Evolutionary conservation across 140 eudicot species (phyloP).

Genomic region (Stevia rebaudiana): DNA sequence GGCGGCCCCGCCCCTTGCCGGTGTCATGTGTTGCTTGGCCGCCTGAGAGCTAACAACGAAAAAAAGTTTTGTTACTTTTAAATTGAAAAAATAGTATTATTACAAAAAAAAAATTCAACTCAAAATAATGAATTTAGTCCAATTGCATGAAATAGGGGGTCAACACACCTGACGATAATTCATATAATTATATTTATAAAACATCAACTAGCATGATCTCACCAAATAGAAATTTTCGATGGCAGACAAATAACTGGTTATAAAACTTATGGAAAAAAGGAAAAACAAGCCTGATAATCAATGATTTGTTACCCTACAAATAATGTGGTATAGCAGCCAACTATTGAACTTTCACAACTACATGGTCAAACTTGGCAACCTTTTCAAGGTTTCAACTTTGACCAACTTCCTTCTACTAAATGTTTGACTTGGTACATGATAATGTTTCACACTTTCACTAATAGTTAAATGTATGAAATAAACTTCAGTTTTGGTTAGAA

Average conservation of each 20-base stretch:
- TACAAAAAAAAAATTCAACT: not conserved
- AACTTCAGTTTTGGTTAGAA: too few relatives aligned
- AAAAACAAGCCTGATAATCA: constrained; percentile 7
- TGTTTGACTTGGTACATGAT: constrained; percentile 11
- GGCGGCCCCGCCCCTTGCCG: constrained; percentile 71
- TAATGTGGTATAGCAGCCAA: constrained; percentile 14
- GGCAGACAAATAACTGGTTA: constrained; percentile 7
- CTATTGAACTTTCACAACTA: constrained; percentile 19
- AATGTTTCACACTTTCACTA: not conserved
- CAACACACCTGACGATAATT: not conserved
- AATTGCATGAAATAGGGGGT: constrained; percentile 15
- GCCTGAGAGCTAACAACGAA: constrained; percentile 38
- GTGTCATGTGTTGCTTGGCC: constrained; percentile 46
- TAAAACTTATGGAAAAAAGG: not conserved
- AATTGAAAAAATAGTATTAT: not conserved
- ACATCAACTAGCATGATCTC: constrained; percentile 26
- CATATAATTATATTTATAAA: constrained; percentile 17
- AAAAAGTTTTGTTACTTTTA: not conserved
- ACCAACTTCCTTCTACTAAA: constrained; percentile 3
- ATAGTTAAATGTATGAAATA: not conserved
- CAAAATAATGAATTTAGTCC: not conserved
- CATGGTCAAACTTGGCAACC: constrained; percentile 29
- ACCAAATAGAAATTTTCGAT: constrained; percentile 1
- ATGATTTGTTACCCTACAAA: constrained; percentile 24
- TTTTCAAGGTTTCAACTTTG: constrained; percentile 10